These are phyloP conservation scores for Lentinula edodes DNA, from an alignment of 768 basidiomycete genomes.

Conservation along the genomic window DNA sequence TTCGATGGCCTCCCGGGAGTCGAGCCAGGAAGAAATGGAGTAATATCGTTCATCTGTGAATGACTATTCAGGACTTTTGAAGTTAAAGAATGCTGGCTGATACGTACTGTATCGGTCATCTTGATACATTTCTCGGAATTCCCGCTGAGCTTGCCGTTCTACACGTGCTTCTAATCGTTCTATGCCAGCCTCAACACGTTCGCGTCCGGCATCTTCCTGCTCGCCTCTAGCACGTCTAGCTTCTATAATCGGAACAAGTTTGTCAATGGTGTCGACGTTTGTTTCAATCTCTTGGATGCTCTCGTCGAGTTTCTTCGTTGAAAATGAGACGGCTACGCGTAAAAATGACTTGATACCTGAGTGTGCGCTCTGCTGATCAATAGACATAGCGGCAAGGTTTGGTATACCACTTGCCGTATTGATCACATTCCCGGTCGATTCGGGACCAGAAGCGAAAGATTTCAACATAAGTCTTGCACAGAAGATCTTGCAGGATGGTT, in stretches of 20 bases:
- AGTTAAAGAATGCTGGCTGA: too few species aligned
- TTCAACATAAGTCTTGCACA: constrained; percentile 15
- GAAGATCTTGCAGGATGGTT: constrained; percentile 6
- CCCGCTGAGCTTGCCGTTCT: constrained; percentile 5
- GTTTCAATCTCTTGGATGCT: constrained; percentile 11
- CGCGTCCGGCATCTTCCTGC: constrained; percentile 9
- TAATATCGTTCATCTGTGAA: too few species aligned
- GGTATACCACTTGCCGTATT: constrained; percentile 2
- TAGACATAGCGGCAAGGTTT: not conserved
- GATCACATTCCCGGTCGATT: constrained; percentile 17
- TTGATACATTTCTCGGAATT: constrained; percentile 3
- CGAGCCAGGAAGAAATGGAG: constrained; percentile 7
- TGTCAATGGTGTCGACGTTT: constrained; percentile 6
- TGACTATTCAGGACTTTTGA: too few species aligned
- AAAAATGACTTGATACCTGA: constrained; percentile 1
- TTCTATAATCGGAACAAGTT: constrained; percentile 10
- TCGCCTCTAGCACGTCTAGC: constrained; percentile 7
- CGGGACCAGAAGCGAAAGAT: constrained; percentile 19
- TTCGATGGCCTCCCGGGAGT: constrained; percentile 9
- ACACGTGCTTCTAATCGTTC: constrained; percentile 9
- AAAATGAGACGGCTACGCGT: constrained; percentile 3
- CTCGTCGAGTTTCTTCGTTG: constrained; percentile 10
- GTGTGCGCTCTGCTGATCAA: not conserved
- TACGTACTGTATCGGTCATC: constrained; percentile 7
- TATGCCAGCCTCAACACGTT: constrained; percentile 5